Conservation (phyloP, 2,329 filamentous ascomycete species). For the Colletotrichum sp. region DNA sequence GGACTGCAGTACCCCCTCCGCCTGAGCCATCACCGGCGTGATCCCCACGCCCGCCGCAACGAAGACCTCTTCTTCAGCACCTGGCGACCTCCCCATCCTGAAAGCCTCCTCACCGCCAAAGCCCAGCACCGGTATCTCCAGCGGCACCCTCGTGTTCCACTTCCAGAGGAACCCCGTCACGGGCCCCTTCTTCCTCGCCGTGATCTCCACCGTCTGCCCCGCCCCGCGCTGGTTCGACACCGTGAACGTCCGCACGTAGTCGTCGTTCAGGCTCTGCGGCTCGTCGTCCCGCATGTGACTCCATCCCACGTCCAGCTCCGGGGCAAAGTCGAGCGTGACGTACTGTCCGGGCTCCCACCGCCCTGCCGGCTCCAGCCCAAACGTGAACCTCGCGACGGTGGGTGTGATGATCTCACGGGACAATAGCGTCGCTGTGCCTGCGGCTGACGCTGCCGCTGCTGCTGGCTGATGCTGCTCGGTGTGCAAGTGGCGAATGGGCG, state of each 20-base stretch:
- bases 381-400: slow-evolving; percentile 69
- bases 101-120: slow-evolving; percentile 70
- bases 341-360: slow-evolving; percentile 76
- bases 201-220: slow-evolving; percentile 66
- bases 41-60: slow-evolving; percentile 84
- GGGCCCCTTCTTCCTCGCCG: slow-evolving; percentile 70
- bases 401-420: slow-evolving; percentile 67
- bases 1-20: slow-evolving; percentile 48
- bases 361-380: slow-evolving; percentile 37
- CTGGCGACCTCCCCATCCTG: slow-evolving; percentile 23
- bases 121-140: slow-evolving; percentile 73
- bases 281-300: slow-evolving; percentile 85
- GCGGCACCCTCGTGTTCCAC: slow-evolving; percentile 53
- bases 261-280: slow-evolving; percentile 81
- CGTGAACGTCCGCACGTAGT: slow-evolving; percentile 84
- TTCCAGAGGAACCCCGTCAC: slow-evolving; percentile 71
- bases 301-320: slow-evolving; percentile 75
- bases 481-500: slow-evolving; percentile 68
- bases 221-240: slow-evolving; percentile 66
- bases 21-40: slow-evolving; percentile 78
- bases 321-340: slow-evolving; percentile 74
- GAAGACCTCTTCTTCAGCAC: slow-evolving; percentile 55
- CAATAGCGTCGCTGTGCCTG: slow-evolving; percentile 57
- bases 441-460: background rate
- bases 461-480: slow-evolving; percentile 48